Percentiles rank a stretch among this genome's conserved stretches.
These are phyloP conservation scores for Cardamine chenopodiifolia DNA, from an alignment of 345 rosid species.

Conservation along the genomic window DNA sequence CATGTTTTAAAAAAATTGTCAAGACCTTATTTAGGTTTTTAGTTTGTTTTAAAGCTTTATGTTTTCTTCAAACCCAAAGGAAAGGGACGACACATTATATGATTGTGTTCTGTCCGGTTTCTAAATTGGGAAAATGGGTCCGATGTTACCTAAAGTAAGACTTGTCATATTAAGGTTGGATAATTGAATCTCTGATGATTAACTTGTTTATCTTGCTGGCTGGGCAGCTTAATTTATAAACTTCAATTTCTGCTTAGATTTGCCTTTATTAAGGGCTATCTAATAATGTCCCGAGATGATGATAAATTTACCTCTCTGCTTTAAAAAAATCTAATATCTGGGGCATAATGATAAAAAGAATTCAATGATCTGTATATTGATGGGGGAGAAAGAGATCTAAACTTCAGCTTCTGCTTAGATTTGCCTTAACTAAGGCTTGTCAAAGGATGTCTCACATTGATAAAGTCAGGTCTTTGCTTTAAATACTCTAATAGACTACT, in stretches of 20 bases:
- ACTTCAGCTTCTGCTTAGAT: not conserved
- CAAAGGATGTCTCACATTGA: no score
- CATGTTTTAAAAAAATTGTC: no score
- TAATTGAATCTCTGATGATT: no score
- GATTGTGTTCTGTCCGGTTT: conserved; percentile 5
- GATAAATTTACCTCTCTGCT: not conserved
- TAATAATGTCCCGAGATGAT: not conserved
- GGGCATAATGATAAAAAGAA: not conserved
- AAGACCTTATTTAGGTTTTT: not conserved
- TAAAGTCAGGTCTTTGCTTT: no score
- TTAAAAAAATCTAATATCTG: not conserved
- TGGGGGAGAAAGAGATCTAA: not conserved
- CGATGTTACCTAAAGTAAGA: no score
- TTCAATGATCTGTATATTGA: not conserved
- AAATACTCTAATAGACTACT: no score
- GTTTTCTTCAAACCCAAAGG: not conserved
- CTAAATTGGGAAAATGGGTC: conserved; percentile 1
- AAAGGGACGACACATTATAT: not conserved
- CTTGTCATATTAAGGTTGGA: no score
- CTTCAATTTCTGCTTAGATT: not conserved
- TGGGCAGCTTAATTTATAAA: not conserved
- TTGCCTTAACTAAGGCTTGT: no score
- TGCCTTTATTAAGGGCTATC: not conserved
- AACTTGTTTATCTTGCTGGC: not conserved
- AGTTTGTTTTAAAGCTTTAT: not conserved